These are phyloP conservation scores for Tanozyma kutaoensis DNA, from an alignment of 805 yeast genomes.

Conservation along the genomic window DNA sequence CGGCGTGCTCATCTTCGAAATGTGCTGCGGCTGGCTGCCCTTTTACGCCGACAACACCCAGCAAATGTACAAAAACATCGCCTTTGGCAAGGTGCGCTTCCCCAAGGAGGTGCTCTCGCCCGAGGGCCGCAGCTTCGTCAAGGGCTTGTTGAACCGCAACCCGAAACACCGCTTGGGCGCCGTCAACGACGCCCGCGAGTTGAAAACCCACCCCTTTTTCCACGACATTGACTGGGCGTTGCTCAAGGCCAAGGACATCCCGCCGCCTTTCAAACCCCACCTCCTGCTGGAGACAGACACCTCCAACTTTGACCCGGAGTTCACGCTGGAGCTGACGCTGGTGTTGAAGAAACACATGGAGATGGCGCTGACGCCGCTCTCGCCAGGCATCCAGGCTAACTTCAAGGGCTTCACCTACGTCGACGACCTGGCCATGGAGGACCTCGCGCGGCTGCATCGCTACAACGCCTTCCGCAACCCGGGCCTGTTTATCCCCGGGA, in stretches of 20 bases:
- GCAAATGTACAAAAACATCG: slow-evolving; percentile 98
- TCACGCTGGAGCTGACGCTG: slow-evolving; percentile 83
- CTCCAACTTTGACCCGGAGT: slow-evolving; percentile 95
- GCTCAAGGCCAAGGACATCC: slow-evolving; percentile 64
- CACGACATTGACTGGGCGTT: slow-evolving; percentile 84
- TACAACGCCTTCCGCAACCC: slow-evolving; percentile 27
- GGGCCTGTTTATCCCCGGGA: slow-evolving; percentile 69
- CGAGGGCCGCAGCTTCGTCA: slow-evolving; percentile 92
- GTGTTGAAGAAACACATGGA: slow-evolving; percentile 57
- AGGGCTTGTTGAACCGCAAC: slow-evolving; percentile 87
- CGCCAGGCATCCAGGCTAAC: slow-evolving; percentile 92
- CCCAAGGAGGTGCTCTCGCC: slow-evolving; percentile 90
- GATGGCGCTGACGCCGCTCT: slow-evolving; percentile 65
- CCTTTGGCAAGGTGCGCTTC: slow-evolving; percentile 94
- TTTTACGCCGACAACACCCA: slow-evolving; percentile 96
- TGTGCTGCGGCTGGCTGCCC: slow-evolving; percentile 99
- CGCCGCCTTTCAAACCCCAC: slow-evolving; percentile 96
- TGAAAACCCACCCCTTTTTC: slow-evolving; percentile 86
- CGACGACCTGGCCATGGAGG: slow-evolving; percentile 85
- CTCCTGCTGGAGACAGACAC: slow-evolving; percentile 85
- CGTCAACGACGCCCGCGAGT: slow-evolving; percentile 80
- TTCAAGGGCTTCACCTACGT: slow-evolving; percentile 96
- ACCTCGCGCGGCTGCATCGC: slow-evolving; percentile 35
- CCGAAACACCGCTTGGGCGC: slow-evolving; percentile 94
- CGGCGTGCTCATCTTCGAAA: slow-evolving; percentile 92